Conservation (phyloP, 345 rosid species). For the Tarenaya hassleriana region DNA sequence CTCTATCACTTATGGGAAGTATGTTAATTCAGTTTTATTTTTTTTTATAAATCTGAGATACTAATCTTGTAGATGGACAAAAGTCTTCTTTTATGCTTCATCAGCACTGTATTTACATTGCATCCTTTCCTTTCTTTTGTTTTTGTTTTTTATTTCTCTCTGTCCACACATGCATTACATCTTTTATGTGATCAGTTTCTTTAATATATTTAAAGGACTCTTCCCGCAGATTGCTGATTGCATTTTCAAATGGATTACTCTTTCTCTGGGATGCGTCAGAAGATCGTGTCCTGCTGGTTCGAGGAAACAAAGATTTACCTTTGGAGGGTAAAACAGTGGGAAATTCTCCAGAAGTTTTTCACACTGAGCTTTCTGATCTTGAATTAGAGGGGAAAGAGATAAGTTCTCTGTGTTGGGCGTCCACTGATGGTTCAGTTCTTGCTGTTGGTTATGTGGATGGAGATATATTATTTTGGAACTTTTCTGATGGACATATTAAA, state of each 20-base stretch:
- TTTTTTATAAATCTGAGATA: not conserved
- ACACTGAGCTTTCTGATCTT: slow-evolving; percentile 32
- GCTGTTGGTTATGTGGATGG: slow-evolving; percentile 91
- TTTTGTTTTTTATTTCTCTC: not conserved
- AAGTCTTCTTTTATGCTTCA: slow-evolving; percentile 5
- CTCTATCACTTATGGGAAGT: not conserved
- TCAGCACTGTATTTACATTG: too few species aligned
- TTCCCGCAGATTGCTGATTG: slow-evolving; percentile 70
- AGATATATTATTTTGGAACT: slow-evolving; percentile 75
- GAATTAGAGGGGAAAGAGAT: slow-evolving; percentile 65
- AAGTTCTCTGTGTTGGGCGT: slow-evolving; percentile 85
- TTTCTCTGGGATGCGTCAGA: slow-evolving; percentile 82
- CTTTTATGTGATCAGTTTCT: slow-evolving; percentile 3
- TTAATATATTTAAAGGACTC: slow-evolving; percentile 18
- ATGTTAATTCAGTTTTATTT: slow-evolving; percentile 1
- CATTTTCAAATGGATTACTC: slow-evolving; percentile 63
- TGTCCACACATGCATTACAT: not conserved
- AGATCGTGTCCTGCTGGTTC: slow-evolving; percentile 42
- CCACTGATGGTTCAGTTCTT: slow-evolving; percentile 68
- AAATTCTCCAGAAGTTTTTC: slow-evolving; percentile 30
- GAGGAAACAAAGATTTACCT: slow-evolving; percentile 67
- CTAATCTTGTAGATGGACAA: slow-evolving; percentile 3
- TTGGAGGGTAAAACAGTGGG: slow-evolving; percentile 38
- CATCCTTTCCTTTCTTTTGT: too few species aligned
- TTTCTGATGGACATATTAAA: slow-evolving; percentile 37